Percentiles rank a stretch among this genome's conserved stretches.
phyloP scores from a whole-genome alignment of 768 basidiomycete genomes.

The Amylocystis lapponica region DNA sequence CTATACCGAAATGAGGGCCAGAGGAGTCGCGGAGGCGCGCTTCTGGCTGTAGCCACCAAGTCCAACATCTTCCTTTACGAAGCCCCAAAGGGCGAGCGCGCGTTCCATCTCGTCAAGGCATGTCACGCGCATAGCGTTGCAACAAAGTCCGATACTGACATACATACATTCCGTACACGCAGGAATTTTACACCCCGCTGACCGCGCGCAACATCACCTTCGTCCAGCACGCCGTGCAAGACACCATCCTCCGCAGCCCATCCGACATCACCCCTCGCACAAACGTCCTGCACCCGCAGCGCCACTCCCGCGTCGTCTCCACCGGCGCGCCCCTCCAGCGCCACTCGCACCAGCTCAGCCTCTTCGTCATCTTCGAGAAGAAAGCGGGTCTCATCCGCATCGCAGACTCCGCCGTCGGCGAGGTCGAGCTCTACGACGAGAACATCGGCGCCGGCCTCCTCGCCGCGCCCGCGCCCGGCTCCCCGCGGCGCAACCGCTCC shows the following conservation, averaged over 20 bases:
- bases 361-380: slow-evolving; percentile 86
- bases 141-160: background rate
- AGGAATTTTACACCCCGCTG: slow-evolving; percentile 84
- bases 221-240: slow-evolving; percentile 61
- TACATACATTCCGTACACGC: background rate
- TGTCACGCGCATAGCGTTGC: slow-evolving; percentile 11
- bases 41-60: slow-evolving; percentile 76
- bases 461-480: slow-evolving; percentile 15
- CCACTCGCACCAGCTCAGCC: slow-evolving; percentile 66
- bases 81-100: slow-evolving; percentile 76
- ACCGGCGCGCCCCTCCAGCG: slow-evolving; percentile 17
- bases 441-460: slow-evolving; percentile 21
- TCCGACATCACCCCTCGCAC: slow-evolving; percentile 33
- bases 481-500: slow-evolving; percentile 32
- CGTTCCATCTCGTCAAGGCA: slow-evolving; percentile 80
- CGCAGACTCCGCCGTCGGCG: slow-evolving; percentile 74
- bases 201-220: slow-evolving; percentile 63
- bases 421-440: slow-evolving; percentile 58
- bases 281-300: slow-evolving; percentile 6
- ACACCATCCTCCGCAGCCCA: slow-evolving; percentile 35
- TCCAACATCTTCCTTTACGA: slow-evolving; percentile 71
- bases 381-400: slow-evolving; percentile 81
- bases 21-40: slow-evolving; percentile 37
- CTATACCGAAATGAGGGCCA: slow-evolving; percentile 58
- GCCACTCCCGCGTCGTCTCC: slow-evolving; percentile 15